Percentiles rank a stretch among this genome's conserved stretches.
Evolutionary conservation across 495 filamentous ascomycete genomes (phyloP).

Genomic region (Podospora pseudopauciseta): DNA sequence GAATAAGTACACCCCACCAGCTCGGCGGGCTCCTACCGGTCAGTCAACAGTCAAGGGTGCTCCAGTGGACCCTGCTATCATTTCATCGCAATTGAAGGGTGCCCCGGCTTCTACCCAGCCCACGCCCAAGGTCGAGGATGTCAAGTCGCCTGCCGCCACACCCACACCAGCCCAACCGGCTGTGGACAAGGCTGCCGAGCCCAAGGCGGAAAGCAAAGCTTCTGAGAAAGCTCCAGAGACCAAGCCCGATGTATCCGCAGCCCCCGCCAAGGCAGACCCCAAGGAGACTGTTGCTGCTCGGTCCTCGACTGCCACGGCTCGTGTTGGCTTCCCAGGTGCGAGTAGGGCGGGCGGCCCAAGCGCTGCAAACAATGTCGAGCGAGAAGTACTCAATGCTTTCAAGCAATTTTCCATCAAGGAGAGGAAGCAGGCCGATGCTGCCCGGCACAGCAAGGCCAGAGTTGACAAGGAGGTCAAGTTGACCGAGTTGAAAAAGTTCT

Average conservation of each 20-base stretch:
- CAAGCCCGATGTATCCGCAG: slow-evolving; percentile 17
- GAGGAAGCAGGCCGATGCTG: slow-evolving; percentile 62
- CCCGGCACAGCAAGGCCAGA: slow-evolving; percentile 66
- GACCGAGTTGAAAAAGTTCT: slow-evolving; percentile 92
- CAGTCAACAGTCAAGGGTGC: slow-evolving; percentile 67
- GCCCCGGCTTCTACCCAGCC: slow-evolving; percentile 40
- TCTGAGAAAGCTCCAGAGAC: slow-evolving; percentile 32
- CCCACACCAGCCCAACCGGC: slow-evolving; percentile 22
- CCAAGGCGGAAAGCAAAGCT: slow-evolving; percentile 25
- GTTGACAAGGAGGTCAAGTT: slow-evolving; percentile 86
- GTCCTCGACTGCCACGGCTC: slow-evolving; percentile 35
- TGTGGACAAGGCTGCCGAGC: slow-evolving; percentile 31
- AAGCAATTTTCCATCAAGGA: slow-evolving; percentile 66
- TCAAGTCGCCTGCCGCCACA: slow-evolving; percentile 26
- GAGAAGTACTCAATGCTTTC: slow-evolving; percentile 73
- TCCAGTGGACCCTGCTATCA: slow-evolving; percentile 77
- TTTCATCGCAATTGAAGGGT: slow-evolving; percentile 64
- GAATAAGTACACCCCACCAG: slow-evolving; percentile 88
- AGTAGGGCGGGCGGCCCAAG: slow-evolving; percentile 48
- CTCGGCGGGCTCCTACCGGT: slow-evolving; percentile 70
- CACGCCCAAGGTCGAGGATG: slow-evolving; percentile 45
- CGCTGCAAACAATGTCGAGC: slow-evolving; percentile 72
- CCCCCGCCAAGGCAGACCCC: slow-evolving; percentile 28
- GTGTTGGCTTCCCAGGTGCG: slow-evolving; percentile 36
- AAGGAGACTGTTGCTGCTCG: slow-evolving; percentile 30